Evolutionary conservation across 2,329 filamentous ascomycete genomes (phyloP).

Genomic region (Lomentospora prolificans): DNA sequence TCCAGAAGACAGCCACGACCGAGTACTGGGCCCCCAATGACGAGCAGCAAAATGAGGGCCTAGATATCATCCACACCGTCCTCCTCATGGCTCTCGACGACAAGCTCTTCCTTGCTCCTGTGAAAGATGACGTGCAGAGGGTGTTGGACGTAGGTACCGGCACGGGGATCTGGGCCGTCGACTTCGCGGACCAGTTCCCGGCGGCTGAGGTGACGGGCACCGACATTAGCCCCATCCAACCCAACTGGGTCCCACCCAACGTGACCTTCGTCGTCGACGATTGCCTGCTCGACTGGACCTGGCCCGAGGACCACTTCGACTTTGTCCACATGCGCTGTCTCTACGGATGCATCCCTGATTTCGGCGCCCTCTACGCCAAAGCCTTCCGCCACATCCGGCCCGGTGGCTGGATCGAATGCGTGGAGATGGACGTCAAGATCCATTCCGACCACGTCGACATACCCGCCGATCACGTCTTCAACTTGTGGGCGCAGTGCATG

Average conservation of each 20-base stretch:
- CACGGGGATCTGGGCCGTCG: constrained; percentile 44
- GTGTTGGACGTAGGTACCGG: constrained; percentile 47
- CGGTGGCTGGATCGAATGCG: constrained; percentile 13
- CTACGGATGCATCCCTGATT: background rate
- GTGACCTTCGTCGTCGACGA: constrained; percentile 58
- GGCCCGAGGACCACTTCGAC: constrained; percentile 26
- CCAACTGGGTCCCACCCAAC: constrained; percentile 40
- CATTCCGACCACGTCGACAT: constrained; percentile 17
- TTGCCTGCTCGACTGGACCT: constrained; percentile 39
- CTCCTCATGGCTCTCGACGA: constrained; percentile 34
- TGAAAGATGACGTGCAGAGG: constrained; percentile 23
- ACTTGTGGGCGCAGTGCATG: constrained; percentile 14
- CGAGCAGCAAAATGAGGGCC: constrained; percentile 38
- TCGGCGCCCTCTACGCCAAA: background rate
- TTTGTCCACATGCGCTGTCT: constrained; percentile 16
- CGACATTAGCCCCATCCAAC: constrained; percentile 15
- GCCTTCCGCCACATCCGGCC: background rate
- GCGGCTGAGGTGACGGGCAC: constrained; percentile 11
- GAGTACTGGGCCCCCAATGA: background rate
- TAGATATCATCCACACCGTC: constrained; percentile 46
- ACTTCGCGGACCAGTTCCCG: constrained; percentile 37
- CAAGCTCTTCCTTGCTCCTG: constrained; percentile 33
- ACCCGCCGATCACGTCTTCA: constrained; percentile 13
- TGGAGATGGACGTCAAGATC: constrained; percentile 10
- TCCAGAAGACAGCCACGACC: background rate